These are phyloP conservation scores for Suillus brevipes DNA, from an alignment of 768 basidiomycete genomes.

Conservation along the genomic window DNA sequence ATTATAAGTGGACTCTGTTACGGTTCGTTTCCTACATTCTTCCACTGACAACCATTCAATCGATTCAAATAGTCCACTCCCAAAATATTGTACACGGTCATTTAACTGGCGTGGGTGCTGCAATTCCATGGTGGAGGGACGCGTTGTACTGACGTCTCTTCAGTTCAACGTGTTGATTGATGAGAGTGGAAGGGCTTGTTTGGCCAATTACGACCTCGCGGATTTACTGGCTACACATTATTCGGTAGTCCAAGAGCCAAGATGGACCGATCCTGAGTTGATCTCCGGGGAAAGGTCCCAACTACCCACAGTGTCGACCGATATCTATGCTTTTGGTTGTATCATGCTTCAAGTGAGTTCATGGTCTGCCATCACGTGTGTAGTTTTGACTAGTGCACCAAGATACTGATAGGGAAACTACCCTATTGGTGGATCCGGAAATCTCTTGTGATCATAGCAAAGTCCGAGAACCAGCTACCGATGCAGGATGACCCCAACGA, in stretches of 20 bases:
- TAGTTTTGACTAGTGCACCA: background rate
- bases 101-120: constrained; percentile 7
- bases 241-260: background rate
- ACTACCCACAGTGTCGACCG: background rate
- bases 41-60: background rate
- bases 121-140: background rate
- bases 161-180: constrained; percentile 14
- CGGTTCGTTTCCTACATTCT: constrained; percentile 25
- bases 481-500: background rate
- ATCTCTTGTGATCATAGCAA: background rate
- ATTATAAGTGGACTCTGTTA: constrained; percentile 41
- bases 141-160: background rate
- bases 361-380: background rate
- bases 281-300: background rate
- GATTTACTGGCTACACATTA: background rate
- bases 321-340: constrained; percentile 11
- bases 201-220: constrained; percentile 6
- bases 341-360: constrained; percentile 9
- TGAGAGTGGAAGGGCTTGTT: background rate
- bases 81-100: constrained; percentile 7
- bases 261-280: constrained; percentile 12
- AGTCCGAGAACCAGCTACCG: background rate
- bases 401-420: constrained; percentile 9
- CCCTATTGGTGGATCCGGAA: constrained; percentile 5
- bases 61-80: constrained; percentile 6